Evolutionary conservation across 2,329 filamentous ascomycete genomes (phyloP).

Genomic region (Ophiostoma triangulosporum): DNA sequence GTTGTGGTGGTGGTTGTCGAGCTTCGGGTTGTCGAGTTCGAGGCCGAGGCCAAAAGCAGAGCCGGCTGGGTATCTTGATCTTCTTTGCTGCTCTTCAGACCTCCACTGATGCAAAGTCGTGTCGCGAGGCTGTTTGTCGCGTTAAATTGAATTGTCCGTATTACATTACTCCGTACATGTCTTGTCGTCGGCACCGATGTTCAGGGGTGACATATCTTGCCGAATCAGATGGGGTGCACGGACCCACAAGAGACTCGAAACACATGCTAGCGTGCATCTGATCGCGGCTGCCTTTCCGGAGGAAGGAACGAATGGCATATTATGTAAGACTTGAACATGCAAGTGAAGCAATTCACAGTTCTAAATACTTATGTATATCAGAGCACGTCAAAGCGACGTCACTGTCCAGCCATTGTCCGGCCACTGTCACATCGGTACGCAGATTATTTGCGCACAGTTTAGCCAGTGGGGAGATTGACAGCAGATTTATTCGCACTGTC

Average conservation of each 20-base stretch:
- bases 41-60: neutral
- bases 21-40: neutral
- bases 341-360: neutral
- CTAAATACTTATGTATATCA: neutral
- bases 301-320: neutral
- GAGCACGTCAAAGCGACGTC: neutral
- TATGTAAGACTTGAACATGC: neutral
- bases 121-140: neutral
- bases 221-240: conserved; percentile 5
- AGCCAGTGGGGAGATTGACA: too few species aligned
- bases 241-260: neutral
- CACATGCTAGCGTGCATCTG: neutral
- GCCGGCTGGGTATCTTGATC: too few species aligned
- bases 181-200: neutral
- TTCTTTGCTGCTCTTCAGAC: neutral
- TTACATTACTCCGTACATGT: too few species aligned
- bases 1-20: neutral
- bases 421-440: neutral
- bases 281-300: neutral
- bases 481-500: too few species aligned
- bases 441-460: too few species aligned
- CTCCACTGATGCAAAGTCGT: neutral
- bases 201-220: conserved; percentile 6
- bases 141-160: neutral
- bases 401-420: too few species aligned